Conservation (phyloP, 2,329 filamentous ascomycete species). For the Trichophyton simii region DNA sequence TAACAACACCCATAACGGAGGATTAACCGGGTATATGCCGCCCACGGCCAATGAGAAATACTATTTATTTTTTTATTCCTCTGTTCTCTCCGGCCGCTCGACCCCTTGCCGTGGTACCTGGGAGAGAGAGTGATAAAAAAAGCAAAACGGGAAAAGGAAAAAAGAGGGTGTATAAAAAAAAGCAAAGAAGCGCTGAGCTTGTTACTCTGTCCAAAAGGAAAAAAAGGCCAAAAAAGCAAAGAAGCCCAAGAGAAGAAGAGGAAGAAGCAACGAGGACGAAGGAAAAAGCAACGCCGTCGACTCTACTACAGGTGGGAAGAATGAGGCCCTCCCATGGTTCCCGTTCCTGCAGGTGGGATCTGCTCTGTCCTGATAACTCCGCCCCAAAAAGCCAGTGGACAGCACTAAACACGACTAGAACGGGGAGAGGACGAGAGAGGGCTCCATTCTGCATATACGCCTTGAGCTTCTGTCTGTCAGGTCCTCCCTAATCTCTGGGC, state of each 20-base stretch:
- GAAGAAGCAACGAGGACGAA: neutral
- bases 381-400: slow-evolving; percentile 1
- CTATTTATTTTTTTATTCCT: neutral
- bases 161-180: neutral
- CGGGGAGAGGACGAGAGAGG: neutral
- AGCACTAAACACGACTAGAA: neutral
- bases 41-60: neutral
- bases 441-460: neutral
- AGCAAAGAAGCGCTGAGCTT: neutral
- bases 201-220: neutral
- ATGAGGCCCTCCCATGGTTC: neutral
- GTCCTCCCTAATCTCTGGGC: neutral
- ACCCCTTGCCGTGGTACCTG: neutral
- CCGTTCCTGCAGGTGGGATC: slow-evolving; percentile 4
- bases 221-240: neutral
- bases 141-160: neutral
- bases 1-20: neutral
- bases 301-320: neutral
- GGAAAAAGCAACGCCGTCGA: neutral
- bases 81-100: neutral
- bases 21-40: neutral
- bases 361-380: slow-evolving; percentile 1
- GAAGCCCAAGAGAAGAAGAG: neutral
- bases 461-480: neutral
- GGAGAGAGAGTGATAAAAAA: neutral